Evolutionary conservation across 371 early-diverging fungal genomes (phyloP), one percentile per base, ranked within the genome.

Genomic region (Mucor sp.): DNA sequence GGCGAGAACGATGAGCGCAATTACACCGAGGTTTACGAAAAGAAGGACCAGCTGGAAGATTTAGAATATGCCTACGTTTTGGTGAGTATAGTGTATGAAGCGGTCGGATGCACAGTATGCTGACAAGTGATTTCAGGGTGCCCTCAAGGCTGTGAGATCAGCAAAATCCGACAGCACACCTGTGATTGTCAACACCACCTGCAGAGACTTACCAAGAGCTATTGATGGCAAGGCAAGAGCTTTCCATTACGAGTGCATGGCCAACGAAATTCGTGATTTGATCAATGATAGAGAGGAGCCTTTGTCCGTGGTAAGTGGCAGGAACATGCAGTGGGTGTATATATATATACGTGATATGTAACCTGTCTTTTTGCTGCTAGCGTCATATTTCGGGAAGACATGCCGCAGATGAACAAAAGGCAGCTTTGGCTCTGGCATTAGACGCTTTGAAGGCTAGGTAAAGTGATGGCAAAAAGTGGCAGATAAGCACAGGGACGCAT

Each of bases 171-270:
- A 19, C 15, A 33, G 30, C 32, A 25, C 30, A 41, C 48, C 67
- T 33, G 17, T 70, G 5, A 47, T 64, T 32, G n/a, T 71, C 2
- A 60, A 67, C 39, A 58, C 59, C 7, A 35, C 67, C 23, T 71
- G 55, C 21, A 67, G 71, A 63, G 67, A 60, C 60, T 56, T 71
- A 41, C 56, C 64, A 12, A 32, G 33, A 60, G 71, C 63, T n/a
- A 55, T 67, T 55, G 19, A 43, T 44, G 67, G 60, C 14, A 58
- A 44, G 19, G 33, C 30, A 9, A 59, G 28, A 2, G 25, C 32
- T 9, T 55, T 21, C 37, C 35, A 58, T 30, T 53, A 63, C 23
- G 19, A 32, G 3, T 19, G 23, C 14, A 21, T 63, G 12, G 39
- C 60, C n/a, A 21, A 43, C 1, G n/a, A 60, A 47, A 67, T 71